Evolutionary conservation across 73 alveolate species (phyloP), one percentile per base, ranked within the genome.

Genomic region (Paramecium biaurelia): DNA sequence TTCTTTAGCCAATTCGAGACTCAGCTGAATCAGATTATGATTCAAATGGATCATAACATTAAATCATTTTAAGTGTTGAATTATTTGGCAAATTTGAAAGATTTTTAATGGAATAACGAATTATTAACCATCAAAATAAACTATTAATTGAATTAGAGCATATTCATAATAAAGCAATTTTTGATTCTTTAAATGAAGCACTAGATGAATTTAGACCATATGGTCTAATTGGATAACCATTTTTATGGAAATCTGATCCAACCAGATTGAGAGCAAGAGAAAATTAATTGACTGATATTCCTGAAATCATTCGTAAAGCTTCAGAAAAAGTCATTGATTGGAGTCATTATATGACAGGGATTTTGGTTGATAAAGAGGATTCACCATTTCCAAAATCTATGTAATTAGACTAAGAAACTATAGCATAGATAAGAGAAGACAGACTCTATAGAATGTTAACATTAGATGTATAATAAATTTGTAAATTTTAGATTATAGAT

Each of bases 381-480:
- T 89, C 92, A 5, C 76, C 58, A 11, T 93, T 57, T 57, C 94
- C 67, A 57, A 58, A 72, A 63, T 70, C 63, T 1, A 32, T 82
- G 30, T 35, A 41, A 35, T 24, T 89, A 18, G 96, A 93, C 57
- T 79, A 93, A 45, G 96, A 93, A 32, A 42, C 58, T 23, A 37
- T 93, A 26, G 95, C 92, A 45, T 74, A 92, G 68, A 85, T 93
- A 5, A 74, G 92, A 24, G 96, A 93, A 92, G 96, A 93, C 57
- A 43, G 96, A 10, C 67, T 93, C 7, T 76, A 74, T 20, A 45
- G 92, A 35, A 89, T 93, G 95, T 53, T 93, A 12, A 84, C 95
- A 23, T 85, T 74, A 67, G 96, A 93, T 32, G 94, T 93, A 74
- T 53, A 18, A n/a, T 53, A 15, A 45, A 43, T 28, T 38, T 67